phyloP scores from a whole-genome alignment of 2,329 filamentous ascomycete species.

The Diaporthe citriasiana region DNA sequence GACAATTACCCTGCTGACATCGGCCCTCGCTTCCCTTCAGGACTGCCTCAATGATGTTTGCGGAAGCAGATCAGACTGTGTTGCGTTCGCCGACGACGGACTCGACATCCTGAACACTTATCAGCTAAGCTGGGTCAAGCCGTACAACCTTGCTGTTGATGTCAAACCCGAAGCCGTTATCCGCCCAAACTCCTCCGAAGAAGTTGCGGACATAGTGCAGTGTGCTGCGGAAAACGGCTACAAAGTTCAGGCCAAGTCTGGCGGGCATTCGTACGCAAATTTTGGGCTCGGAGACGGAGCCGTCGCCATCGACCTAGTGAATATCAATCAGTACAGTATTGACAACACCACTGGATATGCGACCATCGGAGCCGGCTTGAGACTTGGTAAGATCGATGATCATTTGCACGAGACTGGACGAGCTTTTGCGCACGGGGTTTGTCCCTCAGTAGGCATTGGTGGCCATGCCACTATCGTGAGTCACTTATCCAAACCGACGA shows the following conservation, averaged over 20 bases:
- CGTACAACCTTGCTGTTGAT: slow-evolving; percentile 66
- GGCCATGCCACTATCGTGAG: slow-evolving; percentile 69
- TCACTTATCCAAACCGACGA: neutral
- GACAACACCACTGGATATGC: slow-evolving; percentile 66
- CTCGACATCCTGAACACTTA: slow-evolving; percentile 54
- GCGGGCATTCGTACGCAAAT: slow-evolving; percentile 74
- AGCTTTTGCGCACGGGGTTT: slow-evolving; percentile 73
- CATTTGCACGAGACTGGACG: slow-evolving; percentile 65
- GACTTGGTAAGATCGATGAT: slow-evolving; percentile 65
- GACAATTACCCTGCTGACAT: slow-evolving; percentile 26
- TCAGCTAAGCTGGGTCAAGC: slow-evolving; percentile 63
- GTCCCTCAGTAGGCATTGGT: slow-evolving; percentile 70
- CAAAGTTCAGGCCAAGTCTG: slow-evolving; percentile 73
- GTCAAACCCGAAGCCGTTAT: slow-evolving; percentile 70
- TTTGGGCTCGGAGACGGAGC: slow-evolving; percentile 56
- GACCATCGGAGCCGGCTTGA: slow-evolving; percentile 67
- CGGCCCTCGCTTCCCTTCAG: slow-evolving; percentile 49
- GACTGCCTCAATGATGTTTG: slow-evolving; percentile 64
- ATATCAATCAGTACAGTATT: slow-evolving; percentile 68
- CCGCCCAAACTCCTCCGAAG: slow-evolving; percentile 64
- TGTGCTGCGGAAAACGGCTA: slow-evolving; percentile 65
- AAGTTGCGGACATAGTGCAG: slow-evolving; percentile 70
- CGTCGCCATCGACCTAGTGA: slow-evolving; percentile 67
- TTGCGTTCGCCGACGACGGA: slow-evolving; percentile 57
- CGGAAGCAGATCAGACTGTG: slow-evolving; percentile 59